Evolutionary conservation across 148 eudicot species (phyloP).

Genomic region (Vaccinium macrocarpon): DNA sequence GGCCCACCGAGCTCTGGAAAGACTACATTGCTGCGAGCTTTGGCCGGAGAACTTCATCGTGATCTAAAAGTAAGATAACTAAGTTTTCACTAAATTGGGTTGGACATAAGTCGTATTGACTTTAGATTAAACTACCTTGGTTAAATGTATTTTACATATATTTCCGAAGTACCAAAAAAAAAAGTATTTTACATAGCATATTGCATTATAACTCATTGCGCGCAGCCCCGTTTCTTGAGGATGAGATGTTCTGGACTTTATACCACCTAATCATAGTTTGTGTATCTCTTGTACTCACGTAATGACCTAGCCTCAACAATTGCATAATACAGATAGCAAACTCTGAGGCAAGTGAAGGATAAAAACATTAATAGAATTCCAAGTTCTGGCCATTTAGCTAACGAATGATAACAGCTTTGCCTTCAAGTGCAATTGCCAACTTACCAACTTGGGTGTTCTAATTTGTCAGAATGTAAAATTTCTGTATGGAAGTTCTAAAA

Average conservation of each 20-base stretch:
- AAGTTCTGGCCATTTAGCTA: neutral
- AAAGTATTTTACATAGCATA: too few relatives aligned
- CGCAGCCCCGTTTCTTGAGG: too few relatives aligned
- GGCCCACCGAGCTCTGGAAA: slow-evolving; percentile 95
- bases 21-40: slow-evolving; percentile 68
- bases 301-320: neutral
- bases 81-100: neutral
- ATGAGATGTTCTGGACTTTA: too few relatives aligned
- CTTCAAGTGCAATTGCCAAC: neutral
- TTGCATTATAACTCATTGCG: too few relatives aligned
- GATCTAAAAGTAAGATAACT: slow-evolving; percentile 47
- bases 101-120: too few relatives aligned
- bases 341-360: neutral
- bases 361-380: neutral
- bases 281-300: neutral
- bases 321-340: neutral
- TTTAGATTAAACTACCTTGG: too few relatives aligned
- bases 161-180: too few relatives aligned
- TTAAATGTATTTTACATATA: too few relatives aligned
- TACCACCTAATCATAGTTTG: too few relatives aligned
- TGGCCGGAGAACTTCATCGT: slow-evolving; percentile 75
- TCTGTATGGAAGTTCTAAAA: neutral
- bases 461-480: neutral
- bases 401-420: neutral
- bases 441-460: neutral